phyloP scores from a whole-genome alignment of 2,329 filamentous ascomycete genomes.

The Fusarium kyushuense region DNA sequence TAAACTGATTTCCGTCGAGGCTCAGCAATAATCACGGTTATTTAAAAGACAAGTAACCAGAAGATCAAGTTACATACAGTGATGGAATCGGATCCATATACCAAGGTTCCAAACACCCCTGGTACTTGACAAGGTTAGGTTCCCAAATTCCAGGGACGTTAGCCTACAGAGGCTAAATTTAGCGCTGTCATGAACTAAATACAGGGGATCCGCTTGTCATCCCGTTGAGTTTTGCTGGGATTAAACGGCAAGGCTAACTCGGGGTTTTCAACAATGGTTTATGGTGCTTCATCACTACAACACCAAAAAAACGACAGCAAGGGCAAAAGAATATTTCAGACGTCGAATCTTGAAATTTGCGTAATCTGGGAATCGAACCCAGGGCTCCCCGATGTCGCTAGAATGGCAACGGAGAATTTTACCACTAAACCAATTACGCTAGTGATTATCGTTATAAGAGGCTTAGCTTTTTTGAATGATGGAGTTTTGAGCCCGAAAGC shows the following conservation, averaged over 20 bases:
- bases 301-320: neutral
- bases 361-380: constrained; percentile 21
- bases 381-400: constrained; percentile 14
- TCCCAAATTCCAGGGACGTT: neutral
- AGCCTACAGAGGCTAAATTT: neutral
- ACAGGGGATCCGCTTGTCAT: neutral
- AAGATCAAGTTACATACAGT: too few species aligned
- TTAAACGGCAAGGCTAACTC: neutral
- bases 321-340: rapidly evolving
- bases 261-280: neutral
- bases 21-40: too few species aligned
- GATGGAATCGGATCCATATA: too few species aligned
- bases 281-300: neutral
- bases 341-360: too few species aligned
- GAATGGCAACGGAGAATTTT: neutral
- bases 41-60: too few species aligned
- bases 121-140: neutral
- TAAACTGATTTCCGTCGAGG: too few species aligned
- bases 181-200: neutral
- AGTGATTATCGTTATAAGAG: neutral
- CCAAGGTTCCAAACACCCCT: neutral
- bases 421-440: neutral
- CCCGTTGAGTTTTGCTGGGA: neutral
- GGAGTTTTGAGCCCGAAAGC: too few species aligned
- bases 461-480: too few species aligned